Evolutionary conservation across 2,329 filamentous ascomycete genomes (phyloP).

Genomic region (Hypoxylon sp.): DNA sequence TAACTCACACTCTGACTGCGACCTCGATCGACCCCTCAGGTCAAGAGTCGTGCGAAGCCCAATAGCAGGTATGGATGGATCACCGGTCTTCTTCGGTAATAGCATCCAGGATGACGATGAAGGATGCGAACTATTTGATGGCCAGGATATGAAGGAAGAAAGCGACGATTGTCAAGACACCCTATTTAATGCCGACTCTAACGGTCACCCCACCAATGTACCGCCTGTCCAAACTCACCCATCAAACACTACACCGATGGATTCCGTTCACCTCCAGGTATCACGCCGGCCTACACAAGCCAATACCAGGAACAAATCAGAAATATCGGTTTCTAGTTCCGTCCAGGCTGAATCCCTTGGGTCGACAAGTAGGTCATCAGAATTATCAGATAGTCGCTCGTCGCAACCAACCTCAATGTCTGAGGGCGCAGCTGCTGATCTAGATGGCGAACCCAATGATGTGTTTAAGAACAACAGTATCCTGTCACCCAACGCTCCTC

Average conservation of each 20-base stretch:
- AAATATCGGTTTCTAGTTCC: slow-evolving; percentile 33
- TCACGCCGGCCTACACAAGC: slow-evolving; percentile 28
- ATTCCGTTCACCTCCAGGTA: slow-evolving; percentile 12
- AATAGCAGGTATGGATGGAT: slow-evolving; percentile 44
- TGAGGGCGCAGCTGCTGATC: slow-evolving; percentile 22
- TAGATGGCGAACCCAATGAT: slow-evolving; percentile 4
- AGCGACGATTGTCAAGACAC: slow-evolving; percentile 35
- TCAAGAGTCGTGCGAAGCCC: slow-evolving; percentile 7
- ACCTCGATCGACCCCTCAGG: slow-evolving; percentile 13
- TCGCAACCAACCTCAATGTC: slow-evolving; percentile 47
- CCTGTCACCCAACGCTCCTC: slow-evolving; percentile 3
- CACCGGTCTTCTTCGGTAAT: slow-evolving; percentile 44
- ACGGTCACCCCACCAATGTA: slow-evolving; percentile 33
- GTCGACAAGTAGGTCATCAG: slow-evolving; percentile 48
- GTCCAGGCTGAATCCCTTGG: slow-evolving; percentile 43
- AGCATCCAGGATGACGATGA: slow-evolving; percentile 43
- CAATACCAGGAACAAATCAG: slow-evolving; percentile 23
- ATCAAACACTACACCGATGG: slow-evolving; percentile 9
- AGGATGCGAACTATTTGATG: slow-evolving; percentile 43
- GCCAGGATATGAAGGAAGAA: slow-evolving; percentile 25
- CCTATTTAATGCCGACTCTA: slow-evolving; percentile 24
- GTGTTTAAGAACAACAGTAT: not conserved
- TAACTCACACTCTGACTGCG: slow-evolving; percentile 4
- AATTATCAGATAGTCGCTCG: slow-evolving; percentile 45
- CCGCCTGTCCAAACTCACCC: slow-evolving; percentile 13